These are phyloP conservation scores for Curvularia eragrostidis DNA, from an alignment of 2,329 filamentous ascomycete genomes.

Conservation along the genomic window DNA sequence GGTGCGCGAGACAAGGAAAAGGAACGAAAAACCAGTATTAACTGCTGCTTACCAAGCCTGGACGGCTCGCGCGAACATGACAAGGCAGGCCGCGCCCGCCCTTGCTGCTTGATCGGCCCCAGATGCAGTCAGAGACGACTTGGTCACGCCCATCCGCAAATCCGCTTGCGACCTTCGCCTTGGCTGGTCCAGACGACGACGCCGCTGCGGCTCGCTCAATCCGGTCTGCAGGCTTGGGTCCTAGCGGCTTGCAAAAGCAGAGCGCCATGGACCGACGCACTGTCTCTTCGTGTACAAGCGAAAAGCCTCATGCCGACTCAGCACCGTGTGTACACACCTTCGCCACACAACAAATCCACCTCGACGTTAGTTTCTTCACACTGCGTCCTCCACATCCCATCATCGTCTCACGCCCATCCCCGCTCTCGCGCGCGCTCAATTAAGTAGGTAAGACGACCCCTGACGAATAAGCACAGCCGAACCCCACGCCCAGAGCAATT, in stretches of 20 bases:
- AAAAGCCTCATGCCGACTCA: conserved; percentile 18
- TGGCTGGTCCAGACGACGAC: conserved; percentile 11
- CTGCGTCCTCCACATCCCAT: conserved; percentile 16
- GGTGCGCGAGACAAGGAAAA: neutral
- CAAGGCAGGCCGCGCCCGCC: neutral
- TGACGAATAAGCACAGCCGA: conserved; percentile 14
- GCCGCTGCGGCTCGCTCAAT: conserved; percentile 11
- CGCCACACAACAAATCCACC: conserved; percentile 18
- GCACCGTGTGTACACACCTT: conserved; percentile 14
- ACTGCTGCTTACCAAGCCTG: conserved; percentile 1
- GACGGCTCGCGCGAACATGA: neutral
- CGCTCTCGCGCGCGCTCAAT: conserved; percentile 20
- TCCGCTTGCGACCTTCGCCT: conserved; percentile 6
- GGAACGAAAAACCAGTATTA: neutral
- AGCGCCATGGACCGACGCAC: conserved; percentile 13
- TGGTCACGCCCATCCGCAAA: neutral
- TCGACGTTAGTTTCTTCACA: conserved; percentile 38
- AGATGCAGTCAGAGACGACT: neutral
- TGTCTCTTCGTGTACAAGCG: conserved; percentile 7
- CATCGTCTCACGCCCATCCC: conserved; percentile 14
- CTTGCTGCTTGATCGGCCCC: neutral
- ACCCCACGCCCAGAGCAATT: conserved; percentile 19
- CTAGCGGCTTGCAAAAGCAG: conserved; percentile 15
- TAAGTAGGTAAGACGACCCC: conserved; percentile 37
- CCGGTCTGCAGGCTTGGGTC: conserved; percentile 8